A percentile compares a stretch with the other conserved stretches of the same genome.
phyloP scores from a whole-genome alignment of 179 eudicot genomes.

The Beta corolliflora region DNA sequence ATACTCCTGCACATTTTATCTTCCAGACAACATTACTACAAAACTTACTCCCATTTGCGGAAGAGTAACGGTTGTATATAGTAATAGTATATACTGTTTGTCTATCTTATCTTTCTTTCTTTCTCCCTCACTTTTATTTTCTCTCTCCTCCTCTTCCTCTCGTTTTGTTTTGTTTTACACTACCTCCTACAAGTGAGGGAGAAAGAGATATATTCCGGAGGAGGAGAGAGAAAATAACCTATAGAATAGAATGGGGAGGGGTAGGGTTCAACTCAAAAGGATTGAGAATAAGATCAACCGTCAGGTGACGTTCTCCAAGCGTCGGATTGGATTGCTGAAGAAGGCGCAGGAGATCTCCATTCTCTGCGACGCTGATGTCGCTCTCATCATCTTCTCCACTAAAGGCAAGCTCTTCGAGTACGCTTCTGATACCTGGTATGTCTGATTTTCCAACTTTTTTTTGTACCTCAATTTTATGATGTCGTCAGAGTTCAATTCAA shows the following conservation, averaged over 20 bases:
- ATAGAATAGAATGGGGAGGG: slow-evolving; percentile 40
- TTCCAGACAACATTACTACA: background rate
- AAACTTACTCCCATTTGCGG: background rate
- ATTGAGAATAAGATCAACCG: slow-evolving; percentile 53
- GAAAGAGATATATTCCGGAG: background rate
- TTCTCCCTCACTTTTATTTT: background rate
- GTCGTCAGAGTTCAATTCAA: no score
- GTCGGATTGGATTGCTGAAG: slow-evolving; percentile 43
- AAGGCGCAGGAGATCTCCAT: slow-evolving; percentile 55
- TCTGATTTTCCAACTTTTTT: background rate
- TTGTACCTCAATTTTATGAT: background rate
- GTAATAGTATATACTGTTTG: no score
- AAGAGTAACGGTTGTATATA: background rate
- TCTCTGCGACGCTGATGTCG: slow-evolving; percentile 48
- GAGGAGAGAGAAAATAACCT: background rate
- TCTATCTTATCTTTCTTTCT: background rate
- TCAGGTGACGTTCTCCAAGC: slow-evolving; percentile 49
- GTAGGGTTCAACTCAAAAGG: slow-evolving; percentile 48
- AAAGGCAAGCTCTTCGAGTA: slow-evolving; percentile 53
- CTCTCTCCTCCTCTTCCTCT: background rate
- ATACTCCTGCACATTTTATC: slow-evolving; percentile 28
- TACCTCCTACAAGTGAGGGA: background rate
- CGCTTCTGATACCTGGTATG: slow-evolving; percentile 43
- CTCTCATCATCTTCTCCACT: slow-evolving; percentile 43
- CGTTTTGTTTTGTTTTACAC: background rate